These are phyloP conservation scores for Mucor saturninus DNA, from an alignment of 371 early-diverging fungal species.

Conservation along the genomic window DNA sequence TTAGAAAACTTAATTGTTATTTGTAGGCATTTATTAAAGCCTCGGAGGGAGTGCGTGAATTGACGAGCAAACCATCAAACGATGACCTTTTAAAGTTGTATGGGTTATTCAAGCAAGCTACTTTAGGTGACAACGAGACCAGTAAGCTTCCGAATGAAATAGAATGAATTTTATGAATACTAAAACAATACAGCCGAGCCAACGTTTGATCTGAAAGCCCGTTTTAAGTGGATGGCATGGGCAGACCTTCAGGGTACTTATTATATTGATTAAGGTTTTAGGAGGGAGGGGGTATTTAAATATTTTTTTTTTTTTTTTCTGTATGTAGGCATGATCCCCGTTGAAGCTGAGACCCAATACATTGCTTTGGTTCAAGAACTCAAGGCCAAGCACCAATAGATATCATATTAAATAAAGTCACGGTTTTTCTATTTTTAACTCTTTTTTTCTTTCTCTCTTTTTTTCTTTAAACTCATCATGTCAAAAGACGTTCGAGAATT, in stretches of 20 bases:
- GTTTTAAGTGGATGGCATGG: slow-evolving; percentile 90
- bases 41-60: slow-evolving; percentile 61
- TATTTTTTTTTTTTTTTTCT: not conserved
- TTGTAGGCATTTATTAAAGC: slow-evolving; percentile 58
- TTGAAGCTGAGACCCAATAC: slow-evolving; percentile 79
- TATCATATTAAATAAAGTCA: slow-evolving; percentile 7
- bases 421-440: slow-evolving; percentile 1
- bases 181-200: slow-evolving; percentile 40
- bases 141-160: slow-evolving; percentile 26
- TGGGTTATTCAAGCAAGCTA: slow-evolving; percentile 86
- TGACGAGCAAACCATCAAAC: slow-evolving; percentile 66
- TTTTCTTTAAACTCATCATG: not conserved
- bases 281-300: not conserved
- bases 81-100: slow-evolving; percentile 80
- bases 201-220: slow-evolving; percentile 70
- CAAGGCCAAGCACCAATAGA: slow-evolving; percentile 46
- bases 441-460: slow-evolving; percentile 9
- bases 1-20: not conserved
- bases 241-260: slow-evolving; percentile 56
- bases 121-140: slow-evolving; percentile 75
- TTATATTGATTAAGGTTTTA: not conserved
- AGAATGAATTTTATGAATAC: not conserved
- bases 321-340: slow-evolving; percentile 33
- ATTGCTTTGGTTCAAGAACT: slow-evolving; percentile 72
- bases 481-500: slow-evolving; percentile 16